phyloP scores from a whole-genome alignment of 139 green algal genomes.

The Marvania coccoides region DNA sequence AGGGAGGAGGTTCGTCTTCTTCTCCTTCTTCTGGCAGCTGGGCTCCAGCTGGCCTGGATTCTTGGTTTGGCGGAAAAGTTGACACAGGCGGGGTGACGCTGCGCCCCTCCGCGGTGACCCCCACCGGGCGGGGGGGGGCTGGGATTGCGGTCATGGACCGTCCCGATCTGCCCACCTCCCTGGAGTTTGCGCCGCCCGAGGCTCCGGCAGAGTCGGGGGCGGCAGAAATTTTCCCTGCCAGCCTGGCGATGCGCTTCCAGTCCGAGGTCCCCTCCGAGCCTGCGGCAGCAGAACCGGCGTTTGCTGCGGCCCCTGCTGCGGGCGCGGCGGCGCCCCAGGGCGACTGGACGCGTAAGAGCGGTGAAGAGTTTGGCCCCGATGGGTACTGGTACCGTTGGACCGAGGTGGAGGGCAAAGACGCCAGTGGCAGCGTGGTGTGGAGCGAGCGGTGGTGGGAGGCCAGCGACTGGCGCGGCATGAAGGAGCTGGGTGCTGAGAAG shows the following conservation, averaged over 20 bases:
- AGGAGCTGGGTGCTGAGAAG: slow-evolving; percentile 78
- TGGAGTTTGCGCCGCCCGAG: slow-evolving; percentile 19
- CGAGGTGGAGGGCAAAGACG: slow-evolving; percentile 41
- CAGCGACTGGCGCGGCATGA: slow-evolving; percentile 65
- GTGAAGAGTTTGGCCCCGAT: slow-evolving; percentile 57
- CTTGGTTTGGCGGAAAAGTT: slow-evolving; percentile 32
- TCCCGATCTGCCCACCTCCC: not conserved
- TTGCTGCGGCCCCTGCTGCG: not conserved
- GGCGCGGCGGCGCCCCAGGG: not conserved
- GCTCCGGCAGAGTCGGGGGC: not conserved
- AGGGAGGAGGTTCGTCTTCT: not conserved
- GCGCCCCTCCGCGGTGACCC: not conserved
- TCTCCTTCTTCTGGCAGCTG: not conserved
- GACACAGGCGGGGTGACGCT: slow-evolving; percentile 15
- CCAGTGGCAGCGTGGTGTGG: slow-evolving; percentile 34
- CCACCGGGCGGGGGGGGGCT: not conserved
- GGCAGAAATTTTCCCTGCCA: slow-evolving; percentile 9
- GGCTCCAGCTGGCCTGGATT: slow-evolving; percentile 8
- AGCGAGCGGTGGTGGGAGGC: slow-evolving; percentile 80
- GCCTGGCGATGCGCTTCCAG: slow-evolving; percentile 19
- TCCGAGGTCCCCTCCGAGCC: not conserved
- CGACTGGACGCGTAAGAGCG: slow-evolving; percentile 43
- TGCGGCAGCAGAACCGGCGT: too few species aligned
- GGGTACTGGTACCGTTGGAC: slow-evolving; percentile 79
- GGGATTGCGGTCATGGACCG: slow-evolving; percentile 12